Percentiles rank a stretch among this genome's conserved stretches.
Conservation (phyloP, 257 asterid genomes). For the Oldenlandia corymbosa region DNA sequence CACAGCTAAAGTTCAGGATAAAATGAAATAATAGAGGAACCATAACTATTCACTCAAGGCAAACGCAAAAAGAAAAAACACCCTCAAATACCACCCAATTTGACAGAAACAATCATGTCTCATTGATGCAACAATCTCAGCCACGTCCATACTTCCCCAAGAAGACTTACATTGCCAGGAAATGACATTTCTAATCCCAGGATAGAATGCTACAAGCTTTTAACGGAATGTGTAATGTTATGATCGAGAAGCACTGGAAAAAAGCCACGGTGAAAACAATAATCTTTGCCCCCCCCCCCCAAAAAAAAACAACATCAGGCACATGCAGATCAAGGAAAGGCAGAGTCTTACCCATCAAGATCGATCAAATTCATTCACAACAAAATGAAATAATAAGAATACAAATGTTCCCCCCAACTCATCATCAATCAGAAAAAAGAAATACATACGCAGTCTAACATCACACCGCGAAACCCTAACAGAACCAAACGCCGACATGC, state of each 20-base stretch:
- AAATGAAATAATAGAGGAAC: background rate
- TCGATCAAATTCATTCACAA: constrained; percentile 3
- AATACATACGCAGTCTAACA: too few species aligned
- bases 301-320: background rate
- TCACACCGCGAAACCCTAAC: constrained; percentile 11
- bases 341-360: constrained; percentile 1
- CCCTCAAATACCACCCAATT: background rate
- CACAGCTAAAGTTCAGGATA: background rate
- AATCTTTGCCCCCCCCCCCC: background rate
- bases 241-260: background rate
- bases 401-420: background rate
- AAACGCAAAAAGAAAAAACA: background rate
- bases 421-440: background rate
- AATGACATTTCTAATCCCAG: background rate
- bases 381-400: background rate
- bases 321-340: constrained; percentile 9
- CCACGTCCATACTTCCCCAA: background rate
- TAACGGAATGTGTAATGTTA: background rate
- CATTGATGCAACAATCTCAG: background rate
- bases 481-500: background rate
- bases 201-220: background rate
- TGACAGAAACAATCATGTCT: too few species aligned
- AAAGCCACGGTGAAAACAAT: background rate
- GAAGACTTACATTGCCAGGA: background rate
- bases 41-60: background rate